Evolutionary conservation across 148 eudicot genomes (phyloP), one percentile per base, ranked within the genome.

Genomic region (Selenicereus undatus): DNA sequence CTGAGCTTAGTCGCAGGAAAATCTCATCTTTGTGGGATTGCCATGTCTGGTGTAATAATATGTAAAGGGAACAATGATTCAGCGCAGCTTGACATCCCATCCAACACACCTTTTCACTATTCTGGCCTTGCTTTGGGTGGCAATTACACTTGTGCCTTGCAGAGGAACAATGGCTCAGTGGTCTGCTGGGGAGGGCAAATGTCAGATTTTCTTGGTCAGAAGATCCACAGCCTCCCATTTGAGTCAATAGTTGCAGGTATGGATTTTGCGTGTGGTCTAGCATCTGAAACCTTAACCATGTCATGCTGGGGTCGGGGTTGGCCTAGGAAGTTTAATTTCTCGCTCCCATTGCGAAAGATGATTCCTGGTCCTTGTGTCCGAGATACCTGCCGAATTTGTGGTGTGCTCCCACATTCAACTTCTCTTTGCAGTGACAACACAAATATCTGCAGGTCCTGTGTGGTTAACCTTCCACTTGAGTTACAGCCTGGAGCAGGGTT

Each of bases 291-390:
- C 68, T 84, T 91, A 22, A 83, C 82, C 1, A 5, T 88, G 9
- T 29, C 80, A 56, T 91, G 92, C 17, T 91, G 94, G 92, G 94
- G 94, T 17, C 36, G 71, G 1, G 91, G 93, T n/a, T 87, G 91
- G 93, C 81, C 87, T 43, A 65, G 16, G 50, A 80, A 74, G 54
- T 10, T 45, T 20, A 80, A 50, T 32, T 81, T 80, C 36, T 71
- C 50, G 12, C 76, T 88, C 39, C 83, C 91, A 0, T 75, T 89
- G 80, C 83, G 84, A 29, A 74, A 11, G 81, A 79, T 89, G 69
- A 81, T 89, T 76, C 93, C 93, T 1, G 90, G 90, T 13, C 87
- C 88, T 0, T 91, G 91, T 83, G 86, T 91, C 18, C 43, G 72
- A 77, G 81, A 83, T 45, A 69, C 75, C 0, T 91, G 91, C 68